Evolutionary conservation across 805 yeast species (phyloP).

Genomic region (Barnettozyma botsteinii): DNA sequence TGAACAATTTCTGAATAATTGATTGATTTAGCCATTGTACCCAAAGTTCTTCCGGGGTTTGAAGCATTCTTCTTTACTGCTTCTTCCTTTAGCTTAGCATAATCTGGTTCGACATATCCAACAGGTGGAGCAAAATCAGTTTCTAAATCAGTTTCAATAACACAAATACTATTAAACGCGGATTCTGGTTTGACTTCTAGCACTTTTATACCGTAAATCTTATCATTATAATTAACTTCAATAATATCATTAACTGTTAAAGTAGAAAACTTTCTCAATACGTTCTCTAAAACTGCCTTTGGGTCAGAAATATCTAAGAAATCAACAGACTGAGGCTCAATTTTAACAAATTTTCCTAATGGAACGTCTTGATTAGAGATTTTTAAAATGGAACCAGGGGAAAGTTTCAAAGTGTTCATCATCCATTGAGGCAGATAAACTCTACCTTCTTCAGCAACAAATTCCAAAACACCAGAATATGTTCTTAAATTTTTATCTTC

Average conservation of each 20-base stretch:
- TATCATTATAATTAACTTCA: slow-evolving; percentile 78
- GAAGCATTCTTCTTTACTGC: slow-evolving; percentile 6
- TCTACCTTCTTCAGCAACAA: slow-evolving; percentile 95
- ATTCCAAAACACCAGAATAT: slow-evolving; percentile 93
- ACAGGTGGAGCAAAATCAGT: slow-evolving; percentile 99
- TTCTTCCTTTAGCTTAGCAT: slow-evolving; percentile 27
- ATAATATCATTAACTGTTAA: slow-evolving; percentile 79
- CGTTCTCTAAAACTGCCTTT: slow-evolving; percentile 92
- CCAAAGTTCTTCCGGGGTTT: slow-evolving; percentile 30
- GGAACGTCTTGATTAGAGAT: slow-evolving; percentile 76
- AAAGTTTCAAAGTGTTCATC: slow-evolving; percentile 67
- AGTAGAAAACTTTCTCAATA: slow-evolving; percentile 83
- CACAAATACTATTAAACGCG: slow-evolving; percentile 67
- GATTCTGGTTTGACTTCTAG: slow-evolving; percentile 82
- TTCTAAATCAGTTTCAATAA: slow-evolving; percentile 92
- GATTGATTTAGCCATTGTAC: slow-evolving; percentile 58
- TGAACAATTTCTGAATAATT: slow-evolving; percentile 57
- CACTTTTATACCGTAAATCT: slow-evolving; percentile 72
- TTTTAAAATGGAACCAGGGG: slow-evolving; percentile 77
- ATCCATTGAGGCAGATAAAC: slow-evolving; percentile 96
- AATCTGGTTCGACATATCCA: slow-evolving; percentile 93
- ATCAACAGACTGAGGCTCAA: slow-evolving; percentile 93
- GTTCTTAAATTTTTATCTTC: slow-evolving; percentile 58
- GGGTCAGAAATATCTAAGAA: slow-evolving; percentile 93
- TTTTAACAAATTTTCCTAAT: slow-evolving; percentile 80